These are phyloP conservation scores for Aspergillus ibericus DNA, from an alignment of 2,329 filamentous ascomycete species.

Conservation along the genomic window DNA sequence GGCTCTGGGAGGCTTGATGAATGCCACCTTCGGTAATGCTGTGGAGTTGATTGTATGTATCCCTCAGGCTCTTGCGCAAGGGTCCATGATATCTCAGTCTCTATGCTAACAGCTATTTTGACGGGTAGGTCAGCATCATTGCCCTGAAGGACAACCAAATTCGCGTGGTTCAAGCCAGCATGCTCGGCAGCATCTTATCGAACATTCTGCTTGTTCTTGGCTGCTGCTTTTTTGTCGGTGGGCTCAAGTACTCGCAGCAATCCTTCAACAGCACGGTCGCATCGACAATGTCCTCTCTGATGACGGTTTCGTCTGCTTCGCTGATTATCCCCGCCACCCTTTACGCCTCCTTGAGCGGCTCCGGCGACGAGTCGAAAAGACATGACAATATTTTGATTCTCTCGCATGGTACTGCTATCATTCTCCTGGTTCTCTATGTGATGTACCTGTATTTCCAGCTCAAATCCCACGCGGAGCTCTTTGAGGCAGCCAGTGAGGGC, in stretches of 20 bases:
- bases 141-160: constrained; percentile 83
- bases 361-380: constrained; percentile 26
- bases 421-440: constrained; percentile 71
- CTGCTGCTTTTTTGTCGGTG: constrained; percentile 77
- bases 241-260: constrained; percentile 69
- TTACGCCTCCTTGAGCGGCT: constrained; percentile 61
- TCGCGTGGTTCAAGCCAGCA: constrained; percentile 94
- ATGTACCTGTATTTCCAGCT: constrained; percentile 79
- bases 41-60: constrained; percentile 65
- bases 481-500: constrained; percentile 52
- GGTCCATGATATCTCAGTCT: neutral
- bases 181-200: constrained; percentile 93
- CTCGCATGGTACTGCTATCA: constrained; percentile 73
- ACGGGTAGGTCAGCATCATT: constrained; percentile 77
- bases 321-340: constrained; percentile 77
- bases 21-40: constrained; percentile 67
- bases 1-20: constrained; percentile 63
- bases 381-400: constrained; percentile 65
- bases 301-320: constrained; percentile 74
- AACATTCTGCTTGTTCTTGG: constrained; percentile 87
- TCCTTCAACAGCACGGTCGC: constrained; percentile 53
- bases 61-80: neutral
- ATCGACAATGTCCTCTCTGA: constrained; percentile 62
- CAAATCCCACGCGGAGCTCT: constrained; percentile 70
- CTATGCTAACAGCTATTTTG: neutral